Evolutionary conservation across 2,329 filamentous ascomycete species (phyloP).

Genomic region (Pyricularia sp.): DNA sequence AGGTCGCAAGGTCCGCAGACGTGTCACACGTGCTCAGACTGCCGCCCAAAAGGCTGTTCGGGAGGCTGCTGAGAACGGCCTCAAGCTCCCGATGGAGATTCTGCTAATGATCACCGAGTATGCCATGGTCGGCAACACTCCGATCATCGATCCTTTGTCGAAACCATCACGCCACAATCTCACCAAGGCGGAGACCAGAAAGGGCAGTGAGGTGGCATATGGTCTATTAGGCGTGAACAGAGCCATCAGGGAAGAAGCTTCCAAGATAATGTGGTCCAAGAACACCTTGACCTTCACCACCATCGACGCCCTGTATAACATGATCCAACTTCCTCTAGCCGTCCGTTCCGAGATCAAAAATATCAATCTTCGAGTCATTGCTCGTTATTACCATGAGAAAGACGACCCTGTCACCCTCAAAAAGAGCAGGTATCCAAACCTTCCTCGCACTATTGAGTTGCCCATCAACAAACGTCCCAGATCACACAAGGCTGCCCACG

Average conservation of each 20-base stretch:
- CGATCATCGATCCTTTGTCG: conserved; percentile 46
- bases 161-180: conserved; percentile 32
- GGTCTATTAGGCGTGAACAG: conserved; percentile 43
- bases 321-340: conserved; percentile 32
- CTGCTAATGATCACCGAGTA: conserved; percentile 41
- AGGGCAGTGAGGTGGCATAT: conserved; percentile 37
- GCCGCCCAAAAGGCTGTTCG: conserved; percentile 7
- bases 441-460: conserved; percentile 31
- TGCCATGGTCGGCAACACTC: conserved; percentile 35
- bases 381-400: conserved; percentile 45
- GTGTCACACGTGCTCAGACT: conserved; percentile 16
- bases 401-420: conserved; percentile 29
- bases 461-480: conserved; percentile 31
- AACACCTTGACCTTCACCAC: conserved; percentile 47
- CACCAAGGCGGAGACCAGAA: conserved; percentile 30
- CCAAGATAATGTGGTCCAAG: conserved; percentile 37
- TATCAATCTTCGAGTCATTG: conserved; percentile 43
- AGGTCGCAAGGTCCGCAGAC: conserved; percentile 11
- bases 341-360: conserved; percentile 34
- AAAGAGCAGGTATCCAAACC: conserved; percentile 30
- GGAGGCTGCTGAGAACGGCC: conserved; percentile 10
- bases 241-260: conserved; percentile 39
- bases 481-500: conserved; percentile 35
- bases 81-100: conserved; percentile 36
- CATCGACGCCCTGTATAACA: conserved; percentile 37